Percentiles rank a stretch among this genome's conserved stretches.
These are phyloP conservation scores for Phialemoniopsis sp. DNA, from an alignment of 2,329 filamentous ascomycete species.

Conservation along the genomic window DNA sequence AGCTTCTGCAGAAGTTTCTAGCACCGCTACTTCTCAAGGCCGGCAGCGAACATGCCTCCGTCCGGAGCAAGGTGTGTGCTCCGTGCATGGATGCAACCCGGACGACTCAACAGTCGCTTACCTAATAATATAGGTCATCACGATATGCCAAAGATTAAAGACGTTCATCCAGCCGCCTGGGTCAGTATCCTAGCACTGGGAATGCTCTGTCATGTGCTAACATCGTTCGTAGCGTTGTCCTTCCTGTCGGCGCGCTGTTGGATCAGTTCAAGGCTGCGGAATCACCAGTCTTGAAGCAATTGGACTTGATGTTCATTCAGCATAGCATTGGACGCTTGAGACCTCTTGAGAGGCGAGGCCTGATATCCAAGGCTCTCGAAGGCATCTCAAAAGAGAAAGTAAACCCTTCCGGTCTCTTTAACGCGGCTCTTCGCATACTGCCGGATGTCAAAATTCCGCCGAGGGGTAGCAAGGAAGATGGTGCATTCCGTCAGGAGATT, in stretches of 20 bases:
- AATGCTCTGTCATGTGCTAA: neutral
- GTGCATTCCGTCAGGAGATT: constrained; percentile 59
- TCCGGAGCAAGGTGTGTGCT: constrained; percentile 66
- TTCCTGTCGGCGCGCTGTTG: constrained; percentile 80
- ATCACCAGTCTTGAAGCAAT: constrained; percentile 74
- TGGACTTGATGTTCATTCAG: constrained; percentile 86
- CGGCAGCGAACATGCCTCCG: constrained; percentile 71
- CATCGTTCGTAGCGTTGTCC: constrained; percentile 49
- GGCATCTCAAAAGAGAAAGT: constrained; percentile 59
- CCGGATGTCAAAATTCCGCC: constrained; percentile 67
- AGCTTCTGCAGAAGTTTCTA: constrained; percentile 74
- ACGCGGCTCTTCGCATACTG: constrained; percentile 74
- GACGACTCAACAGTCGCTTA: neutral
- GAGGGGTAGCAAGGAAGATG: constrained; percentile 76
- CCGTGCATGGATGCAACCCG: neutral
- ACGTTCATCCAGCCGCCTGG: constrained; percentile 48
- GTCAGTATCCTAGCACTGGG: constrained; percentile 24
- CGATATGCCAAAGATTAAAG: constrained; percentile 46
- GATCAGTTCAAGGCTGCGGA: constrained; percentile 83
- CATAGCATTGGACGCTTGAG: constrained; percentile 61
- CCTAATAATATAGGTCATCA: constrained; percentile 37
- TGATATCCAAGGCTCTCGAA: constrained; percentile 67
- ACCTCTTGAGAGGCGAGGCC: constrained; percentile 59
- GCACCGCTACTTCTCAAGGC: constrained; percentile 82
- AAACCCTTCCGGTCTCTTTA: constrained; percentile 64